Evolutionary conservation across 2,329 filamentous ascomycete species (phyloP), one percentile per base, ranked within the genome.

Genomic region (Dryadomyces quercus-mongolicae): DNA sequence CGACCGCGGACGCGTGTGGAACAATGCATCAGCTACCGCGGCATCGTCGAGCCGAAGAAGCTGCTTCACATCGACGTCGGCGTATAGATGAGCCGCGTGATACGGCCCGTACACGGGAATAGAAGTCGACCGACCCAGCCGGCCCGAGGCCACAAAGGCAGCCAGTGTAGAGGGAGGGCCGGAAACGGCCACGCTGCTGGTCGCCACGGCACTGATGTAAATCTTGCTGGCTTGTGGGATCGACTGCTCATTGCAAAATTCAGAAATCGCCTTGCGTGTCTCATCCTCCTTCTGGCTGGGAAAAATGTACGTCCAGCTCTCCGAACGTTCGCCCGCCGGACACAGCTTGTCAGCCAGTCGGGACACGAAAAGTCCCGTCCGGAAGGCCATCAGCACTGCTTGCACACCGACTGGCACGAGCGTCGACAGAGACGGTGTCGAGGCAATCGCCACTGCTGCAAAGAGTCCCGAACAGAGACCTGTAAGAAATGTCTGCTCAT

Each of bases 381-480:
- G 75, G 70, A 87, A 88, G 46, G 83, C 78, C 63, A 86, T 74
- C 58, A 84, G 73, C 22, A 85, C 80, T 25, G 79, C 74, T 64
- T 85, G 78, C 16, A 84, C 74, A 52, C 77, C 82, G 51, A 86
- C 71, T 7, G 76, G 76, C 21, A 86, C 71, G 40, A 88, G 70
- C 49, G 80, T 74, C 18, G 77, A 78, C 49, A 85, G 69, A 6
- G 80, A 82, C 56, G 76, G 77, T 36, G 83, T 76, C 21, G 78
- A 81, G 13, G 82, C 78, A 55, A 86, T 77, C 16, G 82, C 84
- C 13, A 78, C 72, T n/a, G 81, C 84, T n/a, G 84, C 82, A 61
- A 87, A 78, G 21, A 85, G 72, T 52, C 84, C 84, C 44, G 82
- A 85, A 71, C 84, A 86, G 46, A 87, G 74, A 55, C 82, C 84